These are phyloP conservation scores for Trichosanthes truncata DNA, from an alignment of 306 rosid species.

Conservation along the genomic window DNA sequence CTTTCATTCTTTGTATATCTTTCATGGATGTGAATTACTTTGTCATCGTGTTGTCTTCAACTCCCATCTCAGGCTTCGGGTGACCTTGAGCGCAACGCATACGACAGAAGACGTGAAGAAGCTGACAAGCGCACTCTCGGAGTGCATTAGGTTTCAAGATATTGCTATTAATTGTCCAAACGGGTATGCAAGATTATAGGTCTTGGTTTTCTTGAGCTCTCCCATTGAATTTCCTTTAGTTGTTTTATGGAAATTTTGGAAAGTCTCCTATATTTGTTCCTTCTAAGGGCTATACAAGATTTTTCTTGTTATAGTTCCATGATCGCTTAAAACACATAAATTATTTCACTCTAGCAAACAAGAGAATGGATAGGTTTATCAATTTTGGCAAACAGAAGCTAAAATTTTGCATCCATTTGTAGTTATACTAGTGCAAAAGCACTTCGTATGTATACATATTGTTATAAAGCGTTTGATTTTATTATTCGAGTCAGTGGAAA, in stretches of 20 bases:
- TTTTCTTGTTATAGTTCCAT: background rate
- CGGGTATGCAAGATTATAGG: constrained; percentile 51
- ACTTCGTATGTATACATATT: background rate
- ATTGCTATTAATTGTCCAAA: constrained; percentile 29
- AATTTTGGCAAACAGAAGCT: background rate
- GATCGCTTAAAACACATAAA: background rate
- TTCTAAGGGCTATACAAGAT: background rate
- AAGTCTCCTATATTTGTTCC: background rate
- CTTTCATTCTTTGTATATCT: background rate
- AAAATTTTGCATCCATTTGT: constrained; percentile 1
- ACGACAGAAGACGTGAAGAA: constrained; percentile 65
- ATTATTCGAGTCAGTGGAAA: background rate
- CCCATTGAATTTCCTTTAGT: background rate
- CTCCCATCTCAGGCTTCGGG: constrained; percentile 45
- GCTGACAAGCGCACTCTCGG: constrained; percentile 52
- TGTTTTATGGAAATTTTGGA: background rate
- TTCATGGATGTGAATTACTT: background rate
- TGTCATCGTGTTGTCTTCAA: background rate
- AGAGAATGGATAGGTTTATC: background rate
- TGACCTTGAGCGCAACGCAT: constrained; percentile 70
- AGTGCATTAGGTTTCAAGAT: constrained; percentile 56
- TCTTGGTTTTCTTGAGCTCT: background rate
- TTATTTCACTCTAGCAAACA: background rate
- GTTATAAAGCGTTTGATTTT: background rate
- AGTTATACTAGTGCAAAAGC: background rate